A percentile compares a stretch with the other conserved stretches of the same genome.
phyloP scores from a whole-genome alignment of 1,284 basidiomycete species.

The Pterulicium gracile region DNA sequence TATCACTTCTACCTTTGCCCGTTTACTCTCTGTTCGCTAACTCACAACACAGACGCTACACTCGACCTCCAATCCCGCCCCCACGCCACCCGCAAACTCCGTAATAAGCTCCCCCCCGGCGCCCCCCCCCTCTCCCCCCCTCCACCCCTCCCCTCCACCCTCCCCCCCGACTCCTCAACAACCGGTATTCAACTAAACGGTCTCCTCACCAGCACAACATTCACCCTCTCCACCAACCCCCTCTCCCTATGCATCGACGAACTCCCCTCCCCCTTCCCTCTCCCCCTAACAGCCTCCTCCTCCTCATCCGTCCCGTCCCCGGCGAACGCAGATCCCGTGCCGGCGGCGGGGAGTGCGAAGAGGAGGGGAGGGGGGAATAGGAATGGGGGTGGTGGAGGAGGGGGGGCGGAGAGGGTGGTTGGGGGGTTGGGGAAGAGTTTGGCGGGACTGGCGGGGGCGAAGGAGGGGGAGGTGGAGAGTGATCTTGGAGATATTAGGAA shows the following conservation, averaged over 20 bases:
- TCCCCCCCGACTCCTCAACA: slow-evolving; percentile 7
- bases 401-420: not conserved
- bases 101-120: slow-evolving; percentile 51
- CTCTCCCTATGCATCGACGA: slow-evolving; percentile 75
- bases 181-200: slow-evolving; percentile 14
- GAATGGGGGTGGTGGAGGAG: not conserved
- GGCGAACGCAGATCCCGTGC: slow-evolving; percentile 1
- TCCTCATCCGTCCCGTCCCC: slow-evolving; percentile 7
- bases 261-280: slow-evolving; percentile 70
- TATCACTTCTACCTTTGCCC: slow-evolving; percentile 8
- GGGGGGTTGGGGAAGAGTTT: slow-evolving; percentile 1
- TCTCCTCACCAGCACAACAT: slow-evolving; percentile 52
- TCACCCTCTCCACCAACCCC: slow-evolving; percentile 43
- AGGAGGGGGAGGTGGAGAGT: not conserved
- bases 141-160: slow-evolving; percentile 35
- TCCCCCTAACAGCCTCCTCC: slow-evolving; percentile 49
- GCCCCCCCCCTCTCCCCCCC: slow-evolving; percentile 45
- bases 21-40: slow-evolving; percentile 6
- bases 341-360: not conserved
- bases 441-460: not conserved
- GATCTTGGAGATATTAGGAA: not conserved
- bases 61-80: slow-evolving; percentile 65
- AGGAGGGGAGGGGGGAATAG: not conserved
- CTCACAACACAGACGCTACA: slow-evolving; percentile 41
- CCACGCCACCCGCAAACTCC: slow-evolving; percentile 71